Evolutionary conservation across 2,329 filamentous ascomycete genomes (phyloP).

Genomic region (Karstenula rhodostoma): DNA sequence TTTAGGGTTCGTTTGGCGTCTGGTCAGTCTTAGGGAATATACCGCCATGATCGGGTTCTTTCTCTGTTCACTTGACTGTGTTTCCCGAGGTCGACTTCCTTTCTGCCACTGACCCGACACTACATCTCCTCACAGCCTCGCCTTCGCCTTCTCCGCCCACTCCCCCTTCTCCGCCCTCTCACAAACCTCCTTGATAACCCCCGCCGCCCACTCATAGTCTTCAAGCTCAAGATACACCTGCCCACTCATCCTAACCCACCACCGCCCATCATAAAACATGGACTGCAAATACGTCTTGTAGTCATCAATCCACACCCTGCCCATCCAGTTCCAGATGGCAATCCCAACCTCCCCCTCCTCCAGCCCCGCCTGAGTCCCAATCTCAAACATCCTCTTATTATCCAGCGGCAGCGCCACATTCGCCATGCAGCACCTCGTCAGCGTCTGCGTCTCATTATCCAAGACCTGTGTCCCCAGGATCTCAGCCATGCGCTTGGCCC

Average conservation of each 20-base stretch:
- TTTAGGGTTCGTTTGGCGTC: not conserved
- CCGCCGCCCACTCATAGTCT: constrained; percentile 78
- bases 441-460: constrained; percentile 68
- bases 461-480: constrained; percentile 75
- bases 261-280: constrained; percentile 65
- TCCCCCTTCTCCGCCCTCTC: constrained; percentile 59
- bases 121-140: constrained; percentile 17
- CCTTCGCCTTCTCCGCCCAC: constrained; percentile 26
- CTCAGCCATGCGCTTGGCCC: constrained; percentile 66
- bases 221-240: constrained; percentile 83
- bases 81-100: not conserved
- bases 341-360: constrained; percentile 29
- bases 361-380: constrained; percentile 27
- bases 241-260: constrained; percentile 78
- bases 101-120: not conserved
- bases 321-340: constrained; percentile 53
- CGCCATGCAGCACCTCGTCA: constrained; percentile 73
- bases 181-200: constrained; percentile 66
- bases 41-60: not conserved
- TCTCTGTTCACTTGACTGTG: not conserved
- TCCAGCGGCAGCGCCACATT: constrained; percentile 77
- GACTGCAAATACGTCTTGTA: constrained; percentile 78
- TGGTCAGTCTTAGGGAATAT: not conserved
- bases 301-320: constrained; percentile 53
- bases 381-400: constrained; percentile 40